Percentiles rank a stretch among this genome's conserved stretches.
Evolutionary conservation across 208 protist species (phyloP).

Genomic region (Naegleria fowleri): DNA sequence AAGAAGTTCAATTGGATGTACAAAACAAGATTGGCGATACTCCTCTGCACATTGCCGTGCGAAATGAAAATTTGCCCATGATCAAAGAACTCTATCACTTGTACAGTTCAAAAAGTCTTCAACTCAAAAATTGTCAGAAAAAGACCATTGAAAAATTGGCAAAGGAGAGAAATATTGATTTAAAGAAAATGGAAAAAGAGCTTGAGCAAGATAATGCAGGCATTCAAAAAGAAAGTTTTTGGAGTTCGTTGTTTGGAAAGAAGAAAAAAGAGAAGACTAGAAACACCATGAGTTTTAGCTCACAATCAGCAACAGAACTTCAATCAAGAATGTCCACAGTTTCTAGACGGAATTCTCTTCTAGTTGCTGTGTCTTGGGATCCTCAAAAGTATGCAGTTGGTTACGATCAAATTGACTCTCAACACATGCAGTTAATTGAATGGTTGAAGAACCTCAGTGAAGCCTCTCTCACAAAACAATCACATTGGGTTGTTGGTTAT

Average conservation of each 20-base stretch:
- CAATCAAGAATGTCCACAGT: background rate
- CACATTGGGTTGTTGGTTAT: conserved; percentile 23
- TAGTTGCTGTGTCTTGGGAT: background rate
- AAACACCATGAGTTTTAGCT: background rate
- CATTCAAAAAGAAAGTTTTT: conserved; percentile 4
- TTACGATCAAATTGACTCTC: background rate
- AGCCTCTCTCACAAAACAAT: background rate
- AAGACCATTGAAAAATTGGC: conserved; percentile 8
- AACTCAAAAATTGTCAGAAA: background rate
- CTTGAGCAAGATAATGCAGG: conserved; percentile 6
- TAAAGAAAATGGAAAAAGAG: conserved; percentile 10
- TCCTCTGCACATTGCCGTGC: background rate
- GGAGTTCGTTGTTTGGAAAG: background rate
- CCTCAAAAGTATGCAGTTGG: background rate
- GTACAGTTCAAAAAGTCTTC: background rate
- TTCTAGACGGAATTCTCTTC: background rate
- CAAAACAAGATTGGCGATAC: background rate
- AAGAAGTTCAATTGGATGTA: background rate
- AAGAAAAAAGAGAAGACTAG: background rate
- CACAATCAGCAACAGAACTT: background rate
- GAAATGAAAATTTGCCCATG: background rate
- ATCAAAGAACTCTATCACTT: conserved; percentile 5
- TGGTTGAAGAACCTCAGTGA: conserved; percentile 1
- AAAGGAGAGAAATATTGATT: background rate
- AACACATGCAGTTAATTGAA: background rate